Percentiles rank a stretch among this genome's conserved stretches.
Evolutionary conservation across 495 filamentous ascomycete genomes (phyloP).

Genomic region (Acidiella bohemica): DNA sequence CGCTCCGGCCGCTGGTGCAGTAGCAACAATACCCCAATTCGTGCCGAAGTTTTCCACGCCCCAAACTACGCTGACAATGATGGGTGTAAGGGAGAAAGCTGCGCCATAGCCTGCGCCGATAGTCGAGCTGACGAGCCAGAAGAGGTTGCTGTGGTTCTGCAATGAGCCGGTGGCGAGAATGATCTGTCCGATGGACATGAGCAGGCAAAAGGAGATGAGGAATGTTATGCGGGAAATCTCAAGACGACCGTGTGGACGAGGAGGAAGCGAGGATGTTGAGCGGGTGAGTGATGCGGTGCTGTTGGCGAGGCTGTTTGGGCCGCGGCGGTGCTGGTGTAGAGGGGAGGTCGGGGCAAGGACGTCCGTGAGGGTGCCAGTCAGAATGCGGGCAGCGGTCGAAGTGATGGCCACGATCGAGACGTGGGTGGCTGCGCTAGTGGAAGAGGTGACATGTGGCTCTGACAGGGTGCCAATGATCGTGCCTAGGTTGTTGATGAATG

Average conservation of each 20-base stretch:
- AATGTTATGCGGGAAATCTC: constrained; percentile 66
- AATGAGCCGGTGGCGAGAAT: constrained; percentile 58
- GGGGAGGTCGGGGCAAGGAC: constrained; percentile 58
- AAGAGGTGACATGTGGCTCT: constrained; percentile 36
- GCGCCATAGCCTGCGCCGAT: constrained; percentile 88
- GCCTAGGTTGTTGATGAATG: constrained; percentile 94
- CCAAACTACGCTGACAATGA: constrained; percentile 89
- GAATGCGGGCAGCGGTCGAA: constrained; percentile 74
- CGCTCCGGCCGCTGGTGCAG: constrained; percentile 74
- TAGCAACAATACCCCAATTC: constrained; percentile 90
- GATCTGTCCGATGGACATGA: constrained; percentile 65
- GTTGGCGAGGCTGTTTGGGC: constrained; percentile 19
- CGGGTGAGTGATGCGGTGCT: constrained; percentile 24
- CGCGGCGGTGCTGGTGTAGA: constrained; percentile 17
- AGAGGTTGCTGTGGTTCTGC: constrained; percentile 51
- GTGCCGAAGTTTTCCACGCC: constrained; percentile 97
- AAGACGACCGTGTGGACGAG: constrained; percentile 23
- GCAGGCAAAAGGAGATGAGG: constrained; percentile 56
- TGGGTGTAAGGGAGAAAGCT: constrained; percentile 75
- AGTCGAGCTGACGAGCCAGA: constrained; percentile 66
- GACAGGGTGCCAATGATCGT: constrained; percentile 81
- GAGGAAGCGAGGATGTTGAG: neutral
- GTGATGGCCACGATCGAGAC: constrained; percentile 84
- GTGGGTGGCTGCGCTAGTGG: constrained; percentile 63
- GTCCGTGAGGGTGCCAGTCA: constrained; percentile 77